Evolutionary conservation across 257 asterid genomes (phyloP).

Genomic region (Henckelia pumila): DNA sequence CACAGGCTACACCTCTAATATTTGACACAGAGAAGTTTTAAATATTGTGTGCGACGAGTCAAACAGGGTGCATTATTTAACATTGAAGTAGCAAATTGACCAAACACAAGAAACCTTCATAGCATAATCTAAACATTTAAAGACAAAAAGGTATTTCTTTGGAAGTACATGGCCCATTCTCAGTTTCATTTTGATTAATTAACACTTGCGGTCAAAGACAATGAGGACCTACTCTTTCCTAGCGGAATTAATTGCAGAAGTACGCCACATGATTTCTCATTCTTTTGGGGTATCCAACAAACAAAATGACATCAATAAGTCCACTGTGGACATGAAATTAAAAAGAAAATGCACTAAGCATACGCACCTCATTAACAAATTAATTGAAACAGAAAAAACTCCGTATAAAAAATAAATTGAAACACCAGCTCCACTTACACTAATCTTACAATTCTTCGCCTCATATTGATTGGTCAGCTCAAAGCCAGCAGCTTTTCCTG

Average conservation of each 20-base stretch:
- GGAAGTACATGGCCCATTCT: background rate
- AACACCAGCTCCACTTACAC: slow-evolving; percentile 47
- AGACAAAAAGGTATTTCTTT: background rate
- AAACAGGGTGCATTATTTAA: slow-evolving; percentile 16
- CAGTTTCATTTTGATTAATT: background rate
- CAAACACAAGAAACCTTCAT: background rate
- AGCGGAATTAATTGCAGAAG: background rate
- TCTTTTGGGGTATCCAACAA: background rate
- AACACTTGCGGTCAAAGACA: background rate
- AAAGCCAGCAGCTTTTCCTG: slow-evolving; percentile 52
- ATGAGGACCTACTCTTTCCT: background rate
- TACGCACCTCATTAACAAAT: background rate
- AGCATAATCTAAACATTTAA: slow-evolving; percentile 1
- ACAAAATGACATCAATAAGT: background rate
- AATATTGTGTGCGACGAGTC: background rate
- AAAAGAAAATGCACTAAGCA: background rate
- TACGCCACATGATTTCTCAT: background rate
- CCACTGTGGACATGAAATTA: background rate
- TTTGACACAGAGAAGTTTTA: background rate
- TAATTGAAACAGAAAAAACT: background rate
- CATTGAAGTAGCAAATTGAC: slow-evolving; percentile 1
- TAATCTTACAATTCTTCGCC: slow-evolving; percentile 32
- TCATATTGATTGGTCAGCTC: slow-evolving; percentile 47
- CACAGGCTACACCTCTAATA: background rate
- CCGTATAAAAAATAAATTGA: background rate